phyloP scores from a whole-genome alignment of 2,329 filamentous ascomycete genomes.

The Trichoderma sp. region DNA sequence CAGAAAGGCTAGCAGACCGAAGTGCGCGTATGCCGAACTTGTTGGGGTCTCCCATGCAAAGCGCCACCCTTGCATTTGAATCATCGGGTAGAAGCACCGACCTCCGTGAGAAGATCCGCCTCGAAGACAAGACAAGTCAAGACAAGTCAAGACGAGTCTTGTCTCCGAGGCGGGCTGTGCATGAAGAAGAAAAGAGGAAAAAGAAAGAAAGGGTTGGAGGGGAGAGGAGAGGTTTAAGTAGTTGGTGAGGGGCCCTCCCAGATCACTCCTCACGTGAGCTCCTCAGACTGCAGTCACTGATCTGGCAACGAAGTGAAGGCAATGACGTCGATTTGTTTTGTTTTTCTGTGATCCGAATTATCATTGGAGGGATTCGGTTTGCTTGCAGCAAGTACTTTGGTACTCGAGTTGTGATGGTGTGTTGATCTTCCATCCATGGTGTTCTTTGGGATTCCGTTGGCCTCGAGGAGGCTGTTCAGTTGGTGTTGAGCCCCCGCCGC shows the following conservation, averaged over 20 bases:
- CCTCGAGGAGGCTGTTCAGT: not conserved
- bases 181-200: constrained; percentile 5
- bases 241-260: not conserved
- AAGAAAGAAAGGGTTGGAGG: not conserved
- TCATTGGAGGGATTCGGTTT: constrained; percentile 6
- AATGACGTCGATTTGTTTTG: constrained; percentile 1
- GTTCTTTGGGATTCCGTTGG: not conserved
- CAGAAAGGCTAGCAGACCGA: not conserved
- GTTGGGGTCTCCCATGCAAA: not conserved
- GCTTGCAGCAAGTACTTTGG: not conserved
- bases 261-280: constrained; percentile 19
- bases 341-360: not conserved
- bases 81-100: constrained; percentile 8
- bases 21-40: not conserved
- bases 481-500: not conserved
- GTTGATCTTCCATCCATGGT: not conserved
- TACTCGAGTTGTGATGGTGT: not conserved
- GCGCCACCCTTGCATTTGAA: not conserved
- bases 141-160: no score
- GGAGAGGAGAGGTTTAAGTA: constrained; percentile 22
- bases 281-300: constrained; percentile 12
- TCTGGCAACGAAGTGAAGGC: not conserved
- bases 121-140: not conserved
- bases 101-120: not conserved
- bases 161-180: not conserved